A percentile compares a stretch with the other conserved stretches of the same genome.
Conservation (phyloP, 2,329 filamentous ascomycete species). For the Talaromyces pinophilus region DNA sequence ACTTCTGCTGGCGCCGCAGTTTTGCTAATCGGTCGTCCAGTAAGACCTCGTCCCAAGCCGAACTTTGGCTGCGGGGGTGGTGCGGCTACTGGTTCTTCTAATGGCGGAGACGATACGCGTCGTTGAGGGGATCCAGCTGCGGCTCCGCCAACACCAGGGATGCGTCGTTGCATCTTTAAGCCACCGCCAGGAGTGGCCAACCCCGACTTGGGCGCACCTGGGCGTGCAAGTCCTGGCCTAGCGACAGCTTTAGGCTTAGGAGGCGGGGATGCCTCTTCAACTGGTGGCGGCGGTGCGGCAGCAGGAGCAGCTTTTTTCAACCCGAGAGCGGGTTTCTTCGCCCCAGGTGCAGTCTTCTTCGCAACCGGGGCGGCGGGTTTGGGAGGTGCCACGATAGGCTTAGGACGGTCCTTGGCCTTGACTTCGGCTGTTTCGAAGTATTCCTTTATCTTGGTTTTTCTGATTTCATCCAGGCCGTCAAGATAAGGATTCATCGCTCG, state of each 20-base stretch:
- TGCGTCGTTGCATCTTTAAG: conserved; percentile 48
- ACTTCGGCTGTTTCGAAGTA: conserved; percentile 80
- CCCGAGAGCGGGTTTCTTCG: conserved; percentile 52
- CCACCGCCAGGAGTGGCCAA: conserved; percentile 46
- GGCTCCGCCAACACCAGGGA: conserved; percentile 42
- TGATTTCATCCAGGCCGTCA: conserved; percentile 90
- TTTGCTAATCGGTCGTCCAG: conserved; percentile 81
- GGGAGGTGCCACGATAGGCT: conserved; percentile 66
- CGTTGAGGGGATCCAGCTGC: conserved; percentile 43
- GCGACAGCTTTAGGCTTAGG: conserved; percentile 51
- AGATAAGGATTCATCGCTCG: conserved; percentile 90
- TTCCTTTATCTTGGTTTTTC: conserved; percentile 94
- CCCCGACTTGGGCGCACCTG: conserved; percentile 45
- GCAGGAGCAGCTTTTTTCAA: conserved; percentile 38
- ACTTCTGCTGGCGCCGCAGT: conserved; percentile 47
- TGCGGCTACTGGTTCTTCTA: conserved; percentile 42
- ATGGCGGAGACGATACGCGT: conserved; percentile 47
- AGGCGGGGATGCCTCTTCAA: conserved; percentile 55
- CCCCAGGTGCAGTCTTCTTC: conserved; percentile 53
- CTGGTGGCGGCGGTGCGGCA: conserved; percentile 53
- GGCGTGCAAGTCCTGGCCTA: conserved; percentile 48
- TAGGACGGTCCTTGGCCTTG: conserved; percentile 89
- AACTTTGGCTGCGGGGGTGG: conserved; percentile 54
- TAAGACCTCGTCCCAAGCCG: conserved; percentile 73
- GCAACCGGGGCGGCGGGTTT: conserved; percentile 54